Evolutionary conservation across 2,329 filamentous ascomycete species (phyloP).

Genomic region (Aspergillus sp.): DNA sequence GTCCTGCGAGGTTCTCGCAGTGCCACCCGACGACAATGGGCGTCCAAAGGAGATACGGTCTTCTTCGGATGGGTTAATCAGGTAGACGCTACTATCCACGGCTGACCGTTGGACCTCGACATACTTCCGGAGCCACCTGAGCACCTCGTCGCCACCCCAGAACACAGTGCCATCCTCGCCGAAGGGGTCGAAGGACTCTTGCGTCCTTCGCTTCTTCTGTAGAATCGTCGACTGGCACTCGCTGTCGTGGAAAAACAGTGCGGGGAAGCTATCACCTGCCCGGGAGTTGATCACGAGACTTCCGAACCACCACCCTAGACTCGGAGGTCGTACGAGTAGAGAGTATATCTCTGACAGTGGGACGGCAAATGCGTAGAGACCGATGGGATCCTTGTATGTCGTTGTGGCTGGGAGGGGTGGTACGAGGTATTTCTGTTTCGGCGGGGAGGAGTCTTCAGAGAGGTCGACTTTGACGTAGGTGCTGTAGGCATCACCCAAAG

Average conservation of each 20-base stretch:
- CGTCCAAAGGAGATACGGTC: constrained; percentile 77
- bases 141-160: constrained; percentile 94
- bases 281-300: constrained; percentile 90
- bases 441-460: constrained; percentile 74
- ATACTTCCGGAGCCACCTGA: constrained; percentile 86
- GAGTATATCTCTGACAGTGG: constrained; percentile 90
- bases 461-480: constrained; percentile 96
- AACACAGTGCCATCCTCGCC: constrained; percentile 77
- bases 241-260: constrained; percentile 94
- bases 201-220: constrained; percentile 82
- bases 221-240: constrained; percentile 95
- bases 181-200: constrained; percentile 88
- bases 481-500: constrained; percentile 78
- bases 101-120: constrained; percentile 77
- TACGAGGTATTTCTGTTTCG: constrained; percentile 84
- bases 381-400: constrained; percentile 66
- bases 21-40: constrained; percentile 41
- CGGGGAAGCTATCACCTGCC: constrained; percentile 88
- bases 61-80: constrained; percentile 82
- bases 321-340: constrained; percentile 84
- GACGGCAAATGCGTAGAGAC: constrained; percentile 86
- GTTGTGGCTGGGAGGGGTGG: constrained; percentile 86
- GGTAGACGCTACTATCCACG: constrained; percentile 85
- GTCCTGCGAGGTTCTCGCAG: constrained; percentile 37
- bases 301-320: constrained; percentile 97